Conservation (phyloP, 352 stramenopile genomes). For the Phytopythium ostracodes region DNA sequence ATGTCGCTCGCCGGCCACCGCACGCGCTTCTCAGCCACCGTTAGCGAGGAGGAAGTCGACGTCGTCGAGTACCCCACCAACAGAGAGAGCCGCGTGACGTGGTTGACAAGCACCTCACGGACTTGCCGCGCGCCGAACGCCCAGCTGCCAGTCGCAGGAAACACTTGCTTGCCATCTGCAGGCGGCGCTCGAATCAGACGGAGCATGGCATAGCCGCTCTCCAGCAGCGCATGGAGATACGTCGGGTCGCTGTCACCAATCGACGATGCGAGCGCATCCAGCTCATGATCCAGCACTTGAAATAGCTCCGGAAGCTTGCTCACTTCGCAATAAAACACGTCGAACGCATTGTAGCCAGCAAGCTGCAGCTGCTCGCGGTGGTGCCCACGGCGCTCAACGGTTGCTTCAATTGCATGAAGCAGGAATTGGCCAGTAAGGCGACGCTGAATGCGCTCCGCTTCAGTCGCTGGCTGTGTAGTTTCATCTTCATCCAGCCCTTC, state of each 20-base stretch:
- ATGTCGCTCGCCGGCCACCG: conserved; percentile 55
- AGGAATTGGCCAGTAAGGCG: conserved; percentile 56
- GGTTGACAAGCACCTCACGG: conserved; percentile 56
- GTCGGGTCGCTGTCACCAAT: conserved; percentile 57
- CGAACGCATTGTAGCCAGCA: conserved; percentile 81
- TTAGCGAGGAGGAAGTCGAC: not conserved
- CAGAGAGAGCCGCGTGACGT: conserved; percentile 52
- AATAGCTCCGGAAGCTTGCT: conserved; percentile 78
- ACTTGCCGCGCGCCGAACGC: conserved; percentile 48
- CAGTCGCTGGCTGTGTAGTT: conserved; percentile 9
- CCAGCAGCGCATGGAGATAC: conserved; percentile 57
- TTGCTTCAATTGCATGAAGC: conserved; percentile 69
- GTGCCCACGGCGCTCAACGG: conserved; percentile 70
- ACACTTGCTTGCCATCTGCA: conserved; percentile 9
- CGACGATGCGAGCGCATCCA: conserved; percentile 44
- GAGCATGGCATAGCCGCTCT: conserved; percentile 68
- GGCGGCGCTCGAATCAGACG: conserved; percentile 46
- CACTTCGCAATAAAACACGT: conserved; percentile 87
- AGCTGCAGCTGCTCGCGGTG: conserved; percentile 73
- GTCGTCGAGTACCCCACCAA: conserved; percentile 43
- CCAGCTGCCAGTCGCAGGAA: conserved; percentile 42
- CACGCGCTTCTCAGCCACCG: conserved; percentile 23
- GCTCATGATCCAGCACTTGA: conserved; percentile 40
- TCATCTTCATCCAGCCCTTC: not conserved
- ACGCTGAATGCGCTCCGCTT: conserved; percentile 27